Percentiles rank a stretch among this genome's conserved stretches.
Evolutionary conservation across 2,329 filamentous ascomycete genomes (phyloP).

Genomic region (Fusarium equiseti): DNA sequence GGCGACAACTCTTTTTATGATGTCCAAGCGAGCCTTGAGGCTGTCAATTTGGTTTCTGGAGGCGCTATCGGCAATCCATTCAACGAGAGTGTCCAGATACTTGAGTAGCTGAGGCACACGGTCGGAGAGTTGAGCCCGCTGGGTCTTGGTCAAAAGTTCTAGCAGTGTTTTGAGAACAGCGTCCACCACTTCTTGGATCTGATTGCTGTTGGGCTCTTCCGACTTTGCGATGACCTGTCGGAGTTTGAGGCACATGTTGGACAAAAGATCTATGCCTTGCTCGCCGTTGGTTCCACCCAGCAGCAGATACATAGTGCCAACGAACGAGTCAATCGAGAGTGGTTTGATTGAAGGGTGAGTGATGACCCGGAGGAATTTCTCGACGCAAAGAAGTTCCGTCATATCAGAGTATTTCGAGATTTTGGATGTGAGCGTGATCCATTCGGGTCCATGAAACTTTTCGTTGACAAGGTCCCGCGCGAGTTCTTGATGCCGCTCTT

Average conservation of each 20-base stretch:
- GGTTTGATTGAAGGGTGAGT: background rate
- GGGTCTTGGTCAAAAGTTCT: constrained; percentile 6
- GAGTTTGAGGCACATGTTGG: background rate
- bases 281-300: constrained; percentile 50
- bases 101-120: background rate
- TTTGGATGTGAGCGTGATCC: background rate
- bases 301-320: constrained; percentile 50
- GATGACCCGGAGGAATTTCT: background rate
- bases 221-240: no score
- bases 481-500: constrained; percentile 4
- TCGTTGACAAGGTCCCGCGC: constrained; percentile 16
- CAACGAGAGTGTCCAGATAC: background rate
- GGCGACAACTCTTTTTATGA: constrained; percentile 8
- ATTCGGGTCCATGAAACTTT: background rate
- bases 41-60: background rate
- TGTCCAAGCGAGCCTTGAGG: background rate
- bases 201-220: background rate
- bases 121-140: constrained; percentile 1
- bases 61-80: background rate
- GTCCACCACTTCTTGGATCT: background rate
- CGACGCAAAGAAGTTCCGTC: background rate
- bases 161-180: background rate
- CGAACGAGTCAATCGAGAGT: constrained; percentile 52
- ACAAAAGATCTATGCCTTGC: constrained; percentile 44
- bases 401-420: background rate